A percentile compares a stretch with the other conserved stretches of the same genome.
Evolutionary conservation across 805 yeast species (phyloP).

Genomic region (Candida michaelii): DNA sequence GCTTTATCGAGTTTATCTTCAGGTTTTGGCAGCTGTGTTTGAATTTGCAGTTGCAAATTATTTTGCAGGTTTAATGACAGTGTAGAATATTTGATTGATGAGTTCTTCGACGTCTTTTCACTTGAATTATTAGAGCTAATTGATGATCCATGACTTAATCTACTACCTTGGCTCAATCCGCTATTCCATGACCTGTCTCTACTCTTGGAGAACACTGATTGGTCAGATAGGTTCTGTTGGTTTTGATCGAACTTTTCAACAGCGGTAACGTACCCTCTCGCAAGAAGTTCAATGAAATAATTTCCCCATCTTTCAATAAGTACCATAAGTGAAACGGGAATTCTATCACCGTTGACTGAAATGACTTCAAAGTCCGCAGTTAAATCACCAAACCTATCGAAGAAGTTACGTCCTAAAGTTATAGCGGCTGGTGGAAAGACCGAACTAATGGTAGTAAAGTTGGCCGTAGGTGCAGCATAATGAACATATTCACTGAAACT

Average conservation of each 20-base stretch:
- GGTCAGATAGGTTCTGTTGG: conserved; percentile 13
- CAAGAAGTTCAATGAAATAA: conserved; percentile 59
- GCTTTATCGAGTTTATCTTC: conserved; percentile 9
- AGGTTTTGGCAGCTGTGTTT: conserved; percentile 1
- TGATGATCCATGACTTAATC: conserved; percentile 11
- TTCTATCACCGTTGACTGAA: conserved; percentile 66
- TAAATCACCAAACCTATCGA: conserved; percentile 62
- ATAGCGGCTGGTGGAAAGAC: conserved; percentile 77
- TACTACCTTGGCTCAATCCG: conserved; percentile 7
- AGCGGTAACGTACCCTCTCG: conserved; percentile 65
- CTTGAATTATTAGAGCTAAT: conserved; percentile 11
- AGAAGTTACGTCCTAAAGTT: conserved; percentile 72
- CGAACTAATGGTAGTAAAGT: conserved; percentile 63
- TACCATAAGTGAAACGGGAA: conserved; percentile 59
- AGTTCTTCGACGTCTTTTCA: conserved; percentile 1
- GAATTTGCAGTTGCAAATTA: not conserved
- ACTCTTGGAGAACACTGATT: not conserved
- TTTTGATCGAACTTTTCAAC: conserved; percentile 39
- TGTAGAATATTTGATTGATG: not conserved
- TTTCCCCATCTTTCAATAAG: conserved; percentile 77
- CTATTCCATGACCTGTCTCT: conserved; percentile 6
- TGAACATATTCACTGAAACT: conserved; percentile 71
- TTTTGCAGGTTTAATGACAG: conserved; percentile 2
- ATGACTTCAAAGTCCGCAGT: conserved; percentile 72
- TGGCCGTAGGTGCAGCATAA: conserved; percentile 71